Conservation (phyloP, 306 rosid genomes). For the Quercus agrifolia region DNA sequence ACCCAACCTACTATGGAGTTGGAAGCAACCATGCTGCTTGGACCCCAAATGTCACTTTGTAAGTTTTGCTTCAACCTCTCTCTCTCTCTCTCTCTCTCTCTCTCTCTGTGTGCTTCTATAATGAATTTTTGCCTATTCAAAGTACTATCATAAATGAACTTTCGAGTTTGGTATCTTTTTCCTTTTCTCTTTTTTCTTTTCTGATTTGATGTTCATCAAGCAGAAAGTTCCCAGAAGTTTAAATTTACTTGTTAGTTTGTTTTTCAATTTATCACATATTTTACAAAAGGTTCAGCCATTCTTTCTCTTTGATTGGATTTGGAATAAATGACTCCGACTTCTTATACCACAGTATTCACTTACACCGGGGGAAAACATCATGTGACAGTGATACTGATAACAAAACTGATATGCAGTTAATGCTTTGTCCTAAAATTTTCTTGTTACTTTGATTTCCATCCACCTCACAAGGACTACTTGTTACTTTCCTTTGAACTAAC, state of each 20-base stretch:
- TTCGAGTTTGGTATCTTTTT: constrained; percentile 2
- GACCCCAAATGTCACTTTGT: constrained; percentile 50
- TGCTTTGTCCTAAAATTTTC: neutral
- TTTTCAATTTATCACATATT: neutral
- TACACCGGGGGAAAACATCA: neutral
- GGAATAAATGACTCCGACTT: neutral
- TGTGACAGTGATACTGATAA: neutral
- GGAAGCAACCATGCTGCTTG: constrained; percentile 42
- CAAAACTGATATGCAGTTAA: neutral
- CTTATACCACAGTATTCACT: neutral
- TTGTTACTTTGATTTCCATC: neutral
- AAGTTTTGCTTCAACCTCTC: constrained; percentile 26
- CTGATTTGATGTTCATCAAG: constrained; percentile 1
- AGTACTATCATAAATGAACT: constrained; percentile 8
- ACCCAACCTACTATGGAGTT: constrained; percentile 43
- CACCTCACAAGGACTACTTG: neutral
- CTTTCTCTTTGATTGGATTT: neutral
- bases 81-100: neutral
- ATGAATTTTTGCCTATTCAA: neutral
- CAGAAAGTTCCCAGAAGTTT: neutral
- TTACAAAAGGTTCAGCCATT: neutral
- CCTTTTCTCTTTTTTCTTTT: neutral
- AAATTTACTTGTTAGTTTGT: neutral
- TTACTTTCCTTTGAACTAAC: neutral
- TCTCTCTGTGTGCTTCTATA: neutral